Percentiles rank a stretch among this genome's conserved stretches.
Evolutionary conservation across 2,329 filamentous ascomycete genomes (phyloP).

Genomic region (Aspergillus quadricinctus): DNA sequence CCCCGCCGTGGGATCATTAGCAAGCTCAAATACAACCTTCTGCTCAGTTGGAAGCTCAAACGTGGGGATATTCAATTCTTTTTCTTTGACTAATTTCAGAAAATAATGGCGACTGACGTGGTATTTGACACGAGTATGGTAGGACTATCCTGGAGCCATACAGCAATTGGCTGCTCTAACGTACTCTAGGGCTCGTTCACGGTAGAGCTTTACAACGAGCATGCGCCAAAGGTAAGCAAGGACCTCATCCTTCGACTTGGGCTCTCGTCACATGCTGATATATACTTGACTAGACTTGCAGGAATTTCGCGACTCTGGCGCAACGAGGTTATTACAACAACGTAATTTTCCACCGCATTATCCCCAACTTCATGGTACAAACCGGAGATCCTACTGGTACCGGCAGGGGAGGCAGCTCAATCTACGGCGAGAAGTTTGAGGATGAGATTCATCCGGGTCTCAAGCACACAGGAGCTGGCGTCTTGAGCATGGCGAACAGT

Average conservation of each 20-base stretch:
- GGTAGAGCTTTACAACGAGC: conserved; percentile 82
- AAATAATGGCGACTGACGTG: conserved; percentile 69
- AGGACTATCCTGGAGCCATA: conserved; percentile 18
- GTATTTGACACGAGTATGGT: conserved; percentile 84
- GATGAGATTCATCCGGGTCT: conserved; percentile 78
- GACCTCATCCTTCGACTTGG: neutral
- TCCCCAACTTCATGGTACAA: conserved; percentile 95
- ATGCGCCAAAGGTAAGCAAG: conserved; percentile 65
- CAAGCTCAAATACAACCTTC: conserved; percentile 9
- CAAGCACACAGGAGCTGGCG: conserved; percentile 87
- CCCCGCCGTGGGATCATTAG: conserved; percentile 7
- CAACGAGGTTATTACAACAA: conserved; percentile 82
- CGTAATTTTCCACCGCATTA: conserved; percentile 88
- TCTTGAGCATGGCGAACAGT: conserved; percentile 95
- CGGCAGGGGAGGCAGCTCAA: conserved; percentile 79
- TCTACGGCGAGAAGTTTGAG: conserved; percentile 90
- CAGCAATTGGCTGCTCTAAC: conserved; percentile 11
- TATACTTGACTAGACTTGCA: conserved; percentile 59
- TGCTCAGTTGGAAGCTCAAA: neutral
- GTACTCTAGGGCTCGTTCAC: conserved; percentile 67
- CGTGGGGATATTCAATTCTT: neutral
- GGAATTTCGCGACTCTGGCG: conserved; percentile 79
- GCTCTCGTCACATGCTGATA: conserved; percentile 13
- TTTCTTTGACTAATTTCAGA: neutral
- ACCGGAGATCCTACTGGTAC: conserved; percentile 92